phyloP scores from a whole-genome alignment of 1,139 yeast species.

The Sugiyamaella castrensis region DNA sequence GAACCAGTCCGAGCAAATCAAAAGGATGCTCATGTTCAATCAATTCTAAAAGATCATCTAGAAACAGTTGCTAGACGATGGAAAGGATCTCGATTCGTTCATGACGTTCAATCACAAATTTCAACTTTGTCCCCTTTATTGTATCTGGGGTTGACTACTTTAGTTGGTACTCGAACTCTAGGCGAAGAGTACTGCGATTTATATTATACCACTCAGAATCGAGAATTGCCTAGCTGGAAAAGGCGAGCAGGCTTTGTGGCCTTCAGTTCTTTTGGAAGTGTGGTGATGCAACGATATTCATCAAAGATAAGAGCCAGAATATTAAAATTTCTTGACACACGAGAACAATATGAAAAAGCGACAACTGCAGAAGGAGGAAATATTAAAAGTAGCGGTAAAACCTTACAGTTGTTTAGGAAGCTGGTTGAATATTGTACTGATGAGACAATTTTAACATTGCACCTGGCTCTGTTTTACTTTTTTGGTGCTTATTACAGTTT shows the following conservation, averaged over 20 bases:
- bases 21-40: slow-evolving; percentile 74
- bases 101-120: slow-evolving; percentile 62
- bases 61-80: slow-evolving; percentile 54
- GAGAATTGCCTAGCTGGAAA: slow-evolving; percentile 40
- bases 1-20: slow-evolving; percentile 71
- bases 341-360: neutral
- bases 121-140: slow-evolving; percentile 55
- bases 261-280: slow-evolving; percentile 28
- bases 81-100: slow-evolving; percentile 67
- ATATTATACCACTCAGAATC: slow-evolving; percentile 55
- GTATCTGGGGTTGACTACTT: slow-evolving; percentile 69
- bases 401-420: neutral
- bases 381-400: neutral
- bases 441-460: slow-evolving; percentile 46
- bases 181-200: slow-evolving; percentile 95
- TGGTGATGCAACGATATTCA: slow-evolving; percentile 21
- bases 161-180: slow-evolving; percentile 71
- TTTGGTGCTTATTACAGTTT: slow-evolving; percentile 76
- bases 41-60: slow-evolving; percentile 52
- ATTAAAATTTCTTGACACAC: slow-evolving; percentile 4
- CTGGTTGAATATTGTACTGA: slow-evolving; percentile 11
- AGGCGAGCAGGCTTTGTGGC: slow-evolving; percentile 35
- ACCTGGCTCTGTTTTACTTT: slow-evolving; percentile 78
- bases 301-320: slow-evolving; percentile 15
- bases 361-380: neutral